Evolutionary conservation across 129 eudicot species (phyloP).

Genomic region (Daucus carota): DNA sequence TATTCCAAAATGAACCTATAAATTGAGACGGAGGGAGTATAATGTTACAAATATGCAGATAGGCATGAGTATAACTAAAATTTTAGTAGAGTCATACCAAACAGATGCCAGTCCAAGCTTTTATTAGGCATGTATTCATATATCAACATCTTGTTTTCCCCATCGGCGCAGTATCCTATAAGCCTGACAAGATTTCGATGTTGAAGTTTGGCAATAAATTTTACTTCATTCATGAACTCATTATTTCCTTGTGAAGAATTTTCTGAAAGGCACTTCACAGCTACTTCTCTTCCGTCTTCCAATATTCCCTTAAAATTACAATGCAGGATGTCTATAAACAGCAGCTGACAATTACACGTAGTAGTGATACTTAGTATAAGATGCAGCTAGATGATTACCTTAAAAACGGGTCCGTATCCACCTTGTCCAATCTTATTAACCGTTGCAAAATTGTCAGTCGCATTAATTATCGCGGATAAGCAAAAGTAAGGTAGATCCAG

Average conservation of each 20-base stretch:
- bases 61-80: neutral
- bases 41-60: too few species aligned
- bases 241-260: neutral
- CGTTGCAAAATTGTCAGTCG: neutral
- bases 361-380: too few species aligned
- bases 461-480: neutral
- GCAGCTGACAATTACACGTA: too few species aligned
- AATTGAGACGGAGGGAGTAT: too few species aligned
- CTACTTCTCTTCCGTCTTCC: neutral
- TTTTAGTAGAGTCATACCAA: neutral
- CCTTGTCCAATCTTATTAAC: neutral
- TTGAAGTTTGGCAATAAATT: neutral
- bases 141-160: neutral
- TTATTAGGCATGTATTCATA: slow-evolving; percentile 2
- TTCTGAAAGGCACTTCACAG: neutral
- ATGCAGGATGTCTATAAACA: neutral
- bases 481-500: neutral
- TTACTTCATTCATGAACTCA: neutral
- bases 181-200: too few species aligned
- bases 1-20: too few species aligned
- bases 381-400: neutral
- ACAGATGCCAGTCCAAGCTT: neutral
- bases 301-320: neutral
- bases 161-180: neutral
- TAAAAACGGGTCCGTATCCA: neutral